Evolutionary conservation across 805 yeast species (phyloP), one percentile per base, ranked within the genome.

Genomic region (Schizosaccharomyces lindneri): DNA sequence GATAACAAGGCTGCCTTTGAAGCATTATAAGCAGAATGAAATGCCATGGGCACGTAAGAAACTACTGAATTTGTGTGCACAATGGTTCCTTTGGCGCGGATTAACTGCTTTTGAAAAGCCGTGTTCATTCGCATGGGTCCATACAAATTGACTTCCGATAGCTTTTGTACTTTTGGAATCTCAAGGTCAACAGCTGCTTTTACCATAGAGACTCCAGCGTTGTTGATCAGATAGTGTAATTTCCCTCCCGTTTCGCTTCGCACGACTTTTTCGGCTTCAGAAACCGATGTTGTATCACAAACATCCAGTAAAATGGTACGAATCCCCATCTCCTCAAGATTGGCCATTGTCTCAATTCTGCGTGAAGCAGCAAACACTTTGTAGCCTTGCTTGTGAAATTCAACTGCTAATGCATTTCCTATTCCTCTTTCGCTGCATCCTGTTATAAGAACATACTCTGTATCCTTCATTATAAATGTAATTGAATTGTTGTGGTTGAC

Each of bases 1-100:
- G 59, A 19, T n/a, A 57, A 32, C 55, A 61, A 36, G 19, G 62
- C 62, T 15, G 62, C 62, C 39, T 61, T 61, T 9, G 62, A 57
- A 19, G 62, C 60, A 24, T 15, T 55, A 61, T 61, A 61, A 11
- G 61, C 55, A 9, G 61, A 21, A 11, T n/a, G 15, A 43, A 61
- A 61, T 9, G 41, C 61, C 5, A 24, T 17, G 7, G 62, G 55
- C 0, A 19, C 36, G 19, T 19, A 21, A 3, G 62, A 31, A 9
- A 41, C 61, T 0, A 41, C n/a, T 0, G 61, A 55, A 9, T 43
- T 55, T 5, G 21, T 41, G 39, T 61, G 29, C 29, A 61, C 51
- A 15, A 61, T 55, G 39, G 59, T 61, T 55, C 62, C 62, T 31
- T 61, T 59, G 39, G 62, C 36, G 19, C 29, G 32, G 11, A 61